These are phyloP conservation scores for Kodamaea derodonti DNA, from an alignment of 1,139 yeast genomes.

Conservation along the genomic window DNA sequence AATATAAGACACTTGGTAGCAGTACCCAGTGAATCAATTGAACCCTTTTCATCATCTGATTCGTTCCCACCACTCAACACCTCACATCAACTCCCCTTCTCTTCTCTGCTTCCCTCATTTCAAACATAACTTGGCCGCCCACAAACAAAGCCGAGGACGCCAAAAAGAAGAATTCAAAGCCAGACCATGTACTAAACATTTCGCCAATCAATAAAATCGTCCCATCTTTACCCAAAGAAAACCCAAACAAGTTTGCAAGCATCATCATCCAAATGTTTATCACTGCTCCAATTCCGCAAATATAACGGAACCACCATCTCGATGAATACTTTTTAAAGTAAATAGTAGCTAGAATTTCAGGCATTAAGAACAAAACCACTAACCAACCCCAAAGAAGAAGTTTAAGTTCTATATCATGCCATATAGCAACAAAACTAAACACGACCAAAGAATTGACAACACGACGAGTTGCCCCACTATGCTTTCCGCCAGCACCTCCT, in stretches of 20 bases:
- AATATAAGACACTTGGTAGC: too few species aligned
- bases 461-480: conserved; percentile 36
- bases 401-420: conserved; percentile 95
- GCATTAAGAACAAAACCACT: conserved; percentile 80
- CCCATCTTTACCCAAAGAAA: conserved; percentile 89
- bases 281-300: conserved; percentile 86
- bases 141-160: conserved; percentile 71
- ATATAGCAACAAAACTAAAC: conserved; percentile 94
- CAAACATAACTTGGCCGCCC: conserved; percentile 93
- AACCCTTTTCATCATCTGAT: too few species aligned
- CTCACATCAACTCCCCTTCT: conserved; percentile 78
- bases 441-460: conserved; percentile 76
- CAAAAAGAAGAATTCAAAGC: conserved; percentile 60
- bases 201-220: conserved; percentile 60
- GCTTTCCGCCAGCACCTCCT: conserved; percentile 62
- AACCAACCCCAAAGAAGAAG: conserved; percentile 95
- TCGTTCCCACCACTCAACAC: conserved; percentile 57
- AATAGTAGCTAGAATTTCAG: conserved; percentile 70
- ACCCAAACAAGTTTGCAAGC: conserved; percentile 92
- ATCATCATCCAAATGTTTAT: conserved; percentile 96
- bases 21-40: too few species aligned
- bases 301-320: conserved; percentile 72
- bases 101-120: conserved; percentile 79
- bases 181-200: conserved; percentile 68
- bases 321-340: conserved; percentile 38